Evolutionary conservation across 2,329 filamentous ascomycete genomes (phyloP), one percentile per base, ranked within the genome.

Genomic region (Alternaria gansuensis): DNA sequence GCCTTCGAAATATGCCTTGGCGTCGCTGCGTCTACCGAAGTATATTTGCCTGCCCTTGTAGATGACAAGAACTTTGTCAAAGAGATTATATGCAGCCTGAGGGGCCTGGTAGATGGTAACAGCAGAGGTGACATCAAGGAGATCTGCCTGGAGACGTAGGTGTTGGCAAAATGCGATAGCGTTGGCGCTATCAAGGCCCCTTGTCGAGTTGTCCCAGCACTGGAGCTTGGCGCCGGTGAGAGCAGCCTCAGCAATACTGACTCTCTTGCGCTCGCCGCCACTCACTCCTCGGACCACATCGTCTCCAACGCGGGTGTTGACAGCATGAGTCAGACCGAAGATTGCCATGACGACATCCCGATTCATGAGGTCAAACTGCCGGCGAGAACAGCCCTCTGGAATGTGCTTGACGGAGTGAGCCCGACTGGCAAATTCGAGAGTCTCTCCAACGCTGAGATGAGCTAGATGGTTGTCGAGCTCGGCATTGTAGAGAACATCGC

Each of bases 401-500:
- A 88, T 82, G 29, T 83, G 68, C 39, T 85, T 84, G 2, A 89
- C 88, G 48, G 88, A 85, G 54, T 89, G 84, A 6, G 90, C 89
- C 17, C 85, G 82, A 4, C 91, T 90, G n/a, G 91, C 91, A 62
- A 94, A 94, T 52, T 87, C 88, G 46, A 94, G 82, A 1, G 91
- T 95, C 68, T 94, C 89, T 50, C 90, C 90, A 39, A 94, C 91
- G 2, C 86, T 88, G 68, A 94, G 79, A 78, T 88, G 85, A 11
- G 90, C 90, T 71, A 93, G 93, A 77, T 93, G 90, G 3, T 90
- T 88, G 73, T 96, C 92, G 36, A 91, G 88, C 76, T 94, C 91
- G 59, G 90, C 90, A 0, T 90, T 93, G 79, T 95, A 95, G 75
- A 95, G 93, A 61, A 90, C 90, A 78, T 96, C 92, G 64, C 92